Base-by-base conservation (phyloP, 805 yeast genomes). In the Schwanniomyces polymorphus region DNA sequence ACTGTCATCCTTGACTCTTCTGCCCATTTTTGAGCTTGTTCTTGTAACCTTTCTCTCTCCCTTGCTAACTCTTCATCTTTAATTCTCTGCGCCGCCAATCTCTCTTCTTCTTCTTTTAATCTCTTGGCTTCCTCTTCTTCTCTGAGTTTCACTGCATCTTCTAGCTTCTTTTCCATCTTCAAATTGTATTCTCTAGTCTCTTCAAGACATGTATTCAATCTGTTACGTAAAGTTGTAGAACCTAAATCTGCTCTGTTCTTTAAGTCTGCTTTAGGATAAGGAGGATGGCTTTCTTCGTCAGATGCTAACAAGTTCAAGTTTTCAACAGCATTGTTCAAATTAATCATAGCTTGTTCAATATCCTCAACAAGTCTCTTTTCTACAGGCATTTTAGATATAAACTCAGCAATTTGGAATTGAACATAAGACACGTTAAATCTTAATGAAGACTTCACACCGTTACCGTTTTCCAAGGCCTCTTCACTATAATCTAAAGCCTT, bases 191-290 rank as follows among this genome's bases (percentile, higher is more conserved):
- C 85, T 53, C 75, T 73, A 53, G 94, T 97, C 54, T 88, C 92
- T 23, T 78, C 81, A 43, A 86, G 70, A 26, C 85, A 81, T 49
- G 85, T 80, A 54, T 79, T 86, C 53, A 94, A 75, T 61, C 91
- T 86, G 48, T 80, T 83, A 51, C 80, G 74, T 61, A 91, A 75
- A 0, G 97, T 87, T 47, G 84, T 81, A 42, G 82, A 76, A 61
- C 96, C 97, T 78, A 90, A 79, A 54, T 80, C 80, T n/a, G 94
- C 92, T 68, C 97, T 84, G 55, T 91, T 85, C 58, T 84, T 85
- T 55, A 94, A 74, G 52, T 91, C 97, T 16, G 81, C 81, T 25
- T 86, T 75, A 2, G 95, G 86, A 62, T 82, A 88, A 28, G 97
- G 96, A 9, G 95, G 85, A 54, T 79, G 77, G 41, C 70, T 67